A percentile compares a stretch with the other conserved stretches of the same genome.
Evolutionary conservation across 169 alveolate species (phyloP).

Genomic region (Plasmodium vivax): DNA sequence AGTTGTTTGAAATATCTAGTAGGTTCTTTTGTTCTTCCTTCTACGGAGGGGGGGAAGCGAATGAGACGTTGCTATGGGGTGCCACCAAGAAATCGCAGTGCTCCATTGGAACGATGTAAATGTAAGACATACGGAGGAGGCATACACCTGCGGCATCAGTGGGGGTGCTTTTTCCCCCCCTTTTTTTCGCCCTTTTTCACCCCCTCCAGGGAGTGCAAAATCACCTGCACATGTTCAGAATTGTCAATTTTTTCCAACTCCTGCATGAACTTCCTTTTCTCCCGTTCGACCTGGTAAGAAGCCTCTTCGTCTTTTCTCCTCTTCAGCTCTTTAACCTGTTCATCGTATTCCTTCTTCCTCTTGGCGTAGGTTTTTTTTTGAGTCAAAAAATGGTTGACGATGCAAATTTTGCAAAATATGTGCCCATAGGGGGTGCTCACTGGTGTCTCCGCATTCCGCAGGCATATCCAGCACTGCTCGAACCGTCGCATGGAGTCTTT

Average conservation of each 20-base stretch:
- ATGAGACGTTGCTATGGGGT: not conserved
- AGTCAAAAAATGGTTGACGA: conserved; percentile 87
- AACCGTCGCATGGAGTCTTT: conserved; percentile 91
- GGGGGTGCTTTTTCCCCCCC: not conserved
- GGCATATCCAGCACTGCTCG: conserved; percentile 94
- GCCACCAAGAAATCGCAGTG: not conserved
- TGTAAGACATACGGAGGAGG: not conserved
- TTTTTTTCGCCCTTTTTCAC: not conserved
- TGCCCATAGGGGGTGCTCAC: conserved; percentile 93
- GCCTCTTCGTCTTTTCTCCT: conserved; percentile 76
- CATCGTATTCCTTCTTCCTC: conserved; percentile 48
- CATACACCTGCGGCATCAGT: not conserved
- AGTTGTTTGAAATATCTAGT: conserved; percentile 42
- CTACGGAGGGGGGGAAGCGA: not conserved
- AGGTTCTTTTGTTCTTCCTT: conserved; percentile 12
- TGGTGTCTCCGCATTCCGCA: conserved; percentile 89
- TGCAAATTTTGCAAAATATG: conserved; percentile 93
- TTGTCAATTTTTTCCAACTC: conserved; percentile 62
- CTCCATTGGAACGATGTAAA: not conserved
- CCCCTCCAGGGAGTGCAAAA: not conserved
- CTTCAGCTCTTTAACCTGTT: conserved; percentile 21
- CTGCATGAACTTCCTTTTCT: conserved; percentile 37
- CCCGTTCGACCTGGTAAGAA: conserved; percentile 63
- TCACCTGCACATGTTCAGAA: conserved; percentile 62
- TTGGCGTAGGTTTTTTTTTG: conserved; percentile 85